Base-by-base conservation (phyloP, 257 asterid genomes). In the Eustoma russellianum region DNA sequence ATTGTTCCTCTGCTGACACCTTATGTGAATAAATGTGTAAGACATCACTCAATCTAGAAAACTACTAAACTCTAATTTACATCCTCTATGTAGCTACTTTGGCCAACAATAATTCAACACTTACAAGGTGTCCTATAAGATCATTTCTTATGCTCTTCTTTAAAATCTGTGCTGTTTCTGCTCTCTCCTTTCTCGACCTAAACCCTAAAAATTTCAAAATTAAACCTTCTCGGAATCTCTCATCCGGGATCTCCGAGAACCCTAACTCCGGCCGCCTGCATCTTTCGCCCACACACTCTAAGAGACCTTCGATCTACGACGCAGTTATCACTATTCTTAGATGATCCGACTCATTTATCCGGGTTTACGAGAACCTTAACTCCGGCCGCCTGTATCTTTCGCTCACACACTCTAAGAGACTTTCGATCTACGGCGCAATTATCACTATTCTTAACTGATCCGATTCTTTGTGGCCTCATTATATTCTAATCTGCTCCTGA, bases 331-430 rank as follows among this genome's bases (percentile, higher is more conserved):
- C 28, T 18, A 28, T 35, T 41, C 44, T 18, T 33, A 30, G 7
- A 48, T 48, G 71, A 57, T 65, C 63, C 68, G 83, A 74, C 79
- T 79, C 75, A 45, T 66, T 28, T n/a, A 65, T 55, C 74, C 63
- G 72, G 60, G 48, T 55, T 60, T 38, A 54, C 74, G 49, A 66
- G 56, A 80, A 71, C 75, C 79, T 73, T 64, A 60, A 57, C 67
- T 15, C 45, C 49, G 24, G 44, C 50, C 40, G 46, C 50, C 50
- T 43, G 16, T 40, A 48, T 33, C 46, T 13, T 34, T 14, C n/a
- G n/a, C 7, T 0, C 14, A n/a, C 15, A 6, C 15, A 8, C 17
- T 5, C 2, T 5, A 13, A 48, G 17, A 15, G n/a, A 3, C 56
- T 41, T 53, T 48, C 51, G 73, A 65, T 73, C 72, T 65, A 46